Evolutionary conservation across 2,329 filamentous ascomycete species (phyloP).

Genomic region (Nakataea oryzae): DNA sequence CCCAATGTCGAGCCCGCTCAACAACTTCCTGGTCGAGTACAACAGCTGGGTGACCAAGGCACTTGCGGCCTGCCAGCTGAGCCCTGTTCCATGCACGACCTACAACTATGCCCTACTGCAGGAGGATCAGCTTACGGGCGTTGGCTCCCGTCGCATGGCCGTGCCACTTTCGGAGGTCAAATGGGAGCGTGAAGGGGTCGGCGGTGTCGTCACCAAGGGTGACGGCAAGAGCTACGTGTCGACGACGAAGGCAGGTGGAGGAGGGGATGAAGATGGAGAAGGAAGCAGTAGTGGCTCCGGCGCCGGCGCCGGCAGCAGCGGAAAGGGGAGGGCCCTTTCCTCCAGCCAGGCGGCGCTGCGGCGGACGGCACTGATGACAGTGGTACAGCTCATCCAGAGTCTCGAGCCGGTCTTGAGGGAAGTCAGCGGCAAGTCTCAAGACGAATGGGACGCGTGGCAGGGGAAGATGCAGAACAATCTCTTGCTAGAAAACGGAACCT

Average conservation of each 20-base stretch:
- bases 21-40: conserved; percentile 72
- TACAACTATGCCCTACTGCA: conserved; percentile 71
- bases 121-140: conserved; percentile 61
- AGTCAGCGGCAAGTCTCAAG: conserved; percentile 73
- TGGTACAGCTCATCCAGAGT: conserved; percentile 75
- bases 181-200: conserved; percentile 73
- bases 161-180: conserved; percentile 75
- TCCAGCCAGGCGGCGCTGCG: conserved; percentile 63
- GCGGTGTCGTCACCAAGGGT: conserved; percentile 47
- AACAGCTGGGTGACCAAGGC: conserved; percentile 74
- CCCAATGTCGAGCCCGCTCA: conserved; percentile 69
- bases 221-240: conserved; percentile 51
- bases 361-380: conserved; percentile 68
- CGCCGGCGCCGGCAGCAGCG: conserved; percentile 17
- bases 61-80: conserved; percentile 60
- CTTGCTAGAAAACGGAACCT: conserved; percentile 66
- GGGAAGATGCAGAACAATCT: conserved; percentile 78
- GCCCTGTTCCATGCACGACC: conserved; percentile 66
- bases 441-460: conserved; percentile 89
- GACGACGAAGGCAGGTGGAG: conserved; percentile 17
- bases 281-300: not conserved
- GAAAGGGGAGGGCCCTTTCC: conserved; percentile 43
- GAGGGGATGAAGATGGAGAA: conserved; percentile 23
- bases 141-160: conserved; percentile 69
- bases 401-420: conserved; percentile 76